Percentiles rank a stretch among this genome's conserved stretches.
Evolutionary conservation across 225 moss, liverwort and hornwort genomes (phyloP).

Genomic region (Asterella californica): DNA sequence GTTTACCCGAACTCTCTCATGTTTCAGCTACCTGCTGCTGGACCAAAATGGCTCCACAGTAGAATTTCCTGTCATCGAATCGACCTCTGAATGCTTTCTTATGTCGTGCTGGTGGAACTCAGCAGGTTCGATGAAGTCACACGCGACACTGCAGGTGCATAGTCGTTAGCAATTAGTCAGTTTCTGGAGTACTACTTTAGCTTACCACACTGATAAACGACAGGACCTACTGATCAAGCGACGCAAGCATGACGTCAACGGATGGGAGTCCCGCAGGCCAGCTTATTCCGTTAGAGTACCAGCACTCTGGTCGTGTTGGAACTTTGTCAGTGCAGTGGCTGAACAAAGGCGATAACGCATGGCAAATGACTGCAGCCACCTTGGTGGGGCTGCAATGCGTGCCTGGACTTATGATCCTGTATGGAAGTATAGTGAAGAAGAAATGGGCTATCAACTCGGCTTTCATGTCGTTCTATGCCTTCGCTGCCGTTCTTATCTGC

Average conservation of each 20-base stretch:
- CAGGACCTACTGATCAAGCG: background rate
- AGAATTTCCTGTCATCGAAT: background rate
- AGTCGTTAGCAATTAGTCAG: background rate
- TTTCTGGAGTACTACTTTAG: background rate
- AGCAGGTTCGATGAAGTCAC: background rate
- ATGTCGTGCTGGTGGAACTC: background rate
- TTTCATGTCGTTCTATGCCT: slow-evolving; percentile 24
- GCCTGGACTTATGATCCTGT: slow-evolving; percentile 23
- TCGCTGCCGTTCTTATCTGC: slow-evolving; percentile 26
- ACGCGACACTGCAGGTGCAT: background rate
- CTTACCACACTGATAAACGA: no score
- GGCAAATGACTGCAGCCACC: slow-evolving; percentile 37
- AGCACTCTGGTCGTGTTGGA: slow-evolving; percentile 9
- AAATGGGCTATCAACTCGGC: slow-evolving; percentile 29
- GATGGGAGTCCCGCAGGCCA: background rate
- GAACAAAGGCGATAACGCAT: slow-evolving; percentile 46
- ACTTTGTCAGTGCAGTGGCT: slow-evolving; percentile 8
- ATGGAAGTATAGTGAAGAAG: slow-evolving; percentile 27
- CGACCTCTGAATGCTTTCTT: background rate
- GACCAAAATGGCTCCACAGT: background rate
- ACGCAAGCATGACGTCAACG: background rate
- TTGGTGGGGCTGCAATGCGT: slow-evolving; percentile 25
- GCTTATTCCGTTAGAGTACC: slow-evolving; percentile 14
- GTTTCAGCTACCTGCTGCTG: background rate
- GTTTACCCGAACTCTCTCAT: background rate